These are phyloP conservation scores for Dactylellina sp. DNA, from an alignment of 2,329 filamentous ascomycete species.

Conservation along the genomic window DNA sequence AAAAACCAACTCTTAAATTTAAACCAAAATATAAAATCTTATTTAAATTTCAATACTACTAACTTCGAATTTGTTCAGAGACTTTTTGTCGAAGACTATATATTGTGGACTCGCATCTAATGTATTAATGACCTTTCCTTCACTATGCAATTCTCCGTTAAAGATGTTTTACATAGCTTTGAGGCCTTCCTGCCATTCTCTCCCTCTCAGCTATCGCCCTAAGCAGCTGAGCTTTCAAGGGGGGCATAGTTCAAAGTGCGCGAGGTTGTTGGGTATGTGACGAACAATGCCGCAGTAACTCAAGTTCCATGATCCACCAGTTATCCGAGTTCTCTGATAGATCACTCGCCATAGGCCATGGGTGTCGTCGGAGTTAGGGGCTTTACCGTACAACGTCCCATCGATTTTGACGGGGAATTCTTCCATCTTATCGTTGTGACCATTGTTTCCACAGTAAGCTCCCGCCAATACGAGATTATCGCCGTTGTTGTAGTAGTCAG, in stretches of 20 bases:
- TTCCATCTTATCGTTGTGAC: not conserved
- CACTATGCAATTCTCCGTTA: too few species aligned
- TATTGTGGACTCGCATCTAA: not conserved
- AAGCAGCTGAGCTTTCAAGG: not conserved
- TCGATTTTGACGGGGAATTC: constrained; percentile 10
- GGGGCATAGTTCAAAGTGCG: too few species aligned
- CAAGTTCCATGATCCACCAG: not conserved
- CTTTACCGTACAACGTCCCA: constrained; percentile 8
- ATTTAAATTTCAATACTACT: too few species aligned
- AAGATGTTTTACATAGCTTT: too few species aligned
- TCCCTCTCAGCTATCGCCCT: not conserved
- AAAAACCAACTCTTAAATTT: too few species aligned
- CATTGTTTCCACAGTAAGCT: not conserved
- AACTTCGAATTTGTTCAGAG: too few species aligned
- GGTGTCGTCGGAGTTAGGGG: not conserved
- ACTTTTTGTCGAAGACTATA: too few species aligned
- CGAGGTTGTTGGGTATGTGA: too few species aligned
- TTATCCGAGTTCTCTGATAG: not conserved
- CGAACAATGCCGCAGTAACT: constrained; percentile 6
- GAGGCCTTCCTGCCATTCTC: too few species aligned
- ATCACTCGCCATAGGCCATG: not conserved
- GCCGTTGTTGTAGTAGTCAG: not conserved
- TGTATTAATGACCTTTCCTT: too few species aligned
- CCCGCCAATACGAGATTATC: not conserved
- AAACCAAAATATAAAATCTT: too few species aligned